Conservation (phyloP, 805 yeast genomes). For the Soucietia sequanensis region DNA sequence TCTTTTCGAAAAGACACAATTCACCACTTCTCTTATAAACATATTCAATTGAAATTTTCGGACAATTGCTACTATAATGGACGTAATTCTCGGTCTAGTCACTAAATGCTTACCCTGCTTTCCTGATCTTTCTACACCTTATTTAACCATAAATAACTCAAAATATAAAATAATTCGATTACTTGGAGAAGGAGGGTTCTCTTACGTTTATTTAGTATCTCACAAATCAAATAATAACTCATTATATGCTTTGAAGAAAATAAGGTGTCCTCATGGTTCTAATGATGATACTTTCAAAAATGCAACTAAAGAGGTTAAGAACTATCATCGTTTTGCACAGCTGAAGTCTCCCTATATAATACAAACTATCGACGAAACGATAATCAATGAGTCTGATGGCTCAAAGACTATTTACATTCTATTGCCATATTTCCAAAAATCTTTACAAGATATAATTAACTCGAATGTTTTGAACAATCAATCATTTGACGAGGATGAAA, state of each 20-base stretch:
- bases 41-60: no score
- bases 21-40: no score
- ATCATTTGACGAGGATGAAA: slow-evolving; percentile 59
- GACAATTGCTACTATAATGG: no score
- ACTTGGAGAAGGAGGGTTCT: slow-evolving; percentile 89
- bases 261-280: slow-evolving; percentile 83
- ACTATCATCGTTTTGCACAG: slow-evolving; percentile 63
- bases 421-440: slow-evolving; percentile 70
- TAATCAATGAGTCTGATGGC: slow-evolving; percentile 75
- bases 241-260: slow-evolving; percentile 75
- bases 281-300: slow-evolving; percentile 57
- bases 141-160: slow-evolving; percentile 58
- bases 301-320: slow-evolving; percentile 77
- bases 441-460: slow-evolving; percentile 80
- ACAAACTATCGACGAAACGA: slow-evolving; percentile 65
- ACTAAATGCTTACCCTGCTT: slow-evolving; percentile 46
- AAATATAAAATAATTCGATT: slow-evolving; percentile 62
- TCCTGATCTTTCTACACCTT: slow-evolving; percentile 48
- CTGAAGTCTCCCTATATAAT: slow-evolving; percentile 63
- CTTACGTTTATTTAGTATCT: slow-evolving; percentile 79
- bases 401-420: slow-evolving; percentile 74
- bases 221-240: slow-evolving; percentile 42
- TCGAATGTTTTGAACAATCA: slow-evolving; percentile 55
- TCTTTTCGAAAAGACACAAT: no score
- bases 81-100: slow-evolving; percentile 16